Evolutionary conservation across 2,329 filamentous ascomycete species (phyloP).

Genomic region (Magnaporthiopsis poae): DNA sequence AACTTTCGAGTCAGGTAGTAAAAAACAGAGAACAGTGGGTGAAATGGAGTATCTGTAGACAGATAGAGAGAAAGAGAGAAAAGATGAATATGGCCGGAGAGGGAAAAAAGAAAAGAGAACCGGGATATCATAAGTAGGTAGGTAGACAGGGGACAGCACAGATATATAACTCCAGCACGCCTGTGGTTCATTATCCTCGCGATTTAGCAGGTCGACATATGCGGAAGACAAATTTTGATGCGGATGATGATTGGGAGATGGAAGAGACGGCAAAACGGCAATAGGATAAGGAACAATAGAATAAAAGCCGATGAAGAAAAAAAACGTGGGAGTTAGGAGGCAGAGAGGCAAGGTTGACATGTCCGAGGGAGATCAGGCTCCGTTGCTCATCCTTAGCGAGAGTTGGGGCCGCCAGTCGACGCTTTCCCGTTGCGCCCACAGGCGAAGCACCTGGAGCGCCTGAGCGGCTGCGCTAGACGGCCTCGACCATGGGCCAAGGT

Average conservation of each 20-base stretch:
- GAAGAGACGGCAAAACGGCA: background rate
- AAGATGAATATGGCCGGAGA: background rate
- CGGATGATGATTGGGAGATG: background rate
- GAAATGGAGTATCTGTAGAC: background rate
- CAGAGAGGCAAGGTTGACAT: no score
- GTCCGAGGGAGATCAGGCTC: background rate
- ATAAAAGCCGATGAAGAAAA: background rate
- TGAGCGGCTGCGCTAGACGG: slow-evolving; percentile 33
- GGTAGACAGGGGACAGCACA: background rate
- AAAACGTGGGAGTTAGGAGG: background rate
- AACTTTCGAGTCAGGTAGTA: background rate
- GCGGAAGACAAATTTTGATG: background rate
- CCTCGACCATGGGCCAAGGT: slow-evolving; percentile 32
- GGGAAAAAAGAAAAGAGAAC: background rate
- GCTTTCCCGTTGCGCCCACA: slow-evolving; percentile 34
- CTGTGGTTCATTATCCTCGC: background rate
- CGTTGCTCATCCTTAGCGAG: slow-evolving; percentile 9
- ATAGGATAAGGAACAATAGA: background rate
- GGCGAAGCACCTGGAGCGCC: slow-evolving; percentile 29
- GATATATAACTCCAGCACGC: background rate
- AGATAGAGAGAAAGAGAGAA: background rate
- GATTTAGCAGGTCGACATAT: background rate
- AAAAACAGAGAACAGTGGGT: background rate
- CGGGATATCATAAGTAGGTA: slow-evolving; percentile 6
- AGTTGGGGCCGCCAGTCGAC: slow-evolving; percentile 37